Conservation (phyloP, 495 filamentous ascomycete species). For the Letharia lupina region DNA sequence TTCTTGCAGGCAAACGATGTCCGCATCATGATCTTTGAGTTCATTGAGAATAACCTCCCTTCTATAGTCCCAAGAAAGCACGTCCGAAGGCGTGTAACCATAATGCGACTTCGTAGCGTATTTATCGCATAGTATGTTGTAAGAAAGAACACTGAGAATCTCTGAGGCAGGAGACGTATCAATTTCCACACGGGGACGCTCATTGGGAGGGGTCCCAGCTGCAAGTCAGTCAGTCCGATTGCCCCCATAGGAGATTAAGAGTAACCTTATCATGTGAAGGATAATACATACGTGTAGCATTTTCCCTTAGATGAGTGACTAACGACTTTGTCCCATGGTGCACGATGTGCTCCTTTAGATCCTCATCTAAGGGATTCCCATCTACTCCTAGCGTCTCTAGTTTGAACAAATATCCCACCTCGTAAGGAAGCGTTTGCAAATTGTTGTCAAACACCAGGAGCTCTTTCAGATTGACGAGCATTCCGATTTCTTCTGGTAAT, state of each 20-base stretch:
- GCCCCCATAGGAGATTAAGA: not conserved
- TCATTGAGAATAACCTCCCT: constrained; percentile 72
- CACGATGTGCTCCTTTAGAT: constrained; percentile 65
- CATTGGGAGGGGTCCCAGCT: constrained; percentile 68
- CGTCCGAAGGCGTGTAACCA: constrained; percentile 74
- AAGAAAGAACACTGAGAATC: constrained; percentile 72
- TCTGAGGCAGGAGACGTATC: constrained; percentile 51
- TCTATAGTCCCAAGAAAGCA: constrained; percentile 78
- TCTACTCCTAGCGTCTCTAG: constrained; percentile 86
- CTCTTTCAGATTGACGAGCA: constrained; percentile 78
- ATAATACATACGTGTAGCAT: constrained; percentile 61
- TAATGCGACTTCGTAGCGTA: constrained; percentile 76
- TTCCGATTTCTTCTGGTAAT: constrained; percentile 86
- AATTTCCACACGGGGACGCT: constrained; percentile 60
- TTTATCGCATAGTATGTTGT: constrained; percentile 91
- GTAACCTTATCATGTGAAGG: not conserved
- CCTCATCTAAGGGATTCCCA: constrained; percentile 73
- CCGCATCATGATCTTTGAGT: constrained; percentile 68
- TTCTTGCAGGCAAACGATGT: constrained; percentile 89
- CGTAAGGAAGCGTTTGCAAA: constrained; percentile 69
- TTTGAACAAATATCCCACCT: constrained; percentile 78
- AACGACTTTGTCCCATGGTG: constrained; percentile 80
- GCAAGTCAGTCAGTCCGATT: not conserved
- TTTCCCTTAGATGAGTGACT: constrained; percentile 71
- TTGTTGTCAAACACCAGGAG: constrained; percentile 84